These are phyloP conservation scores for Biscutella laevigata DNA, from an alignment of 441 rosid genomes.

Conservation along the genomic window DNA sequence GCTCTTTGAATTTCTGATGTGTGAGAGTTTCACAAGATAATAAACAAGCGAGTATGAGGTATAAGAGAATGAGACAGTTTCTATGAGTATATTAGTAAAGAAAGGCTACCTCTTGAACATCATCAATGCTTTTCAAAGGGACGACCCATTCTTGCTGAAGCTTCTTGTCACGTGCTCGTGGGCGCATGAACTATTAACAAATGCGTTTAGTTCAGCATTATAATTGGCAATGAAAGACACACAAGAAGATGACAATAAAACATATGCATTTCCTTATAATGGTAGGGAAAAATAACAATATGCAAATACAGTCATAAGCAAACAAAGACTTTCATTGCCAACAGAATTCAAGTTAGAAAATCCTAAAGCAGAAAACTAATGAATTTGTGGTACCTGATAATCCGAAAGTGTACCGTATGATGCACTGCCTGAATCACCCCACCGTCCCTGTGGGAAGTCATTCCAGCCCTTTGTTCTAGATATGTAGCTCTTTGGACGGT, in stretches of 20 bases:
- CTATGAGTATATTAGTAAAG: not conserved
- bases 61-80: not conserved
- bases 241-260: not conserved
- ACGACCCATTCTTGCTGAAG: constrained; percentile 79
- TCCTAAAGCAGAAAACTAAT: not conserved
- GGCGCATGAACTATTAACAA: constrained; percentile 64
- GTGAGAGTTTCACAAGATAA: constrained; percentile 3
- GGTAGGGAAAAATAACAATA: not conserved
- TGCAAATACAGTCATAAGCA: not conserved
- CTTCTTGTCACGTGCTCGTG: constrained; percentile 82
- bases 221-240: not conserved
- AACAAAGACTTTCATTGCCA: not conserved
- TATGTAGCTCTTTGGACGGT: constrained; percentile 96
- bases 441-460: constrained; percentile 77
- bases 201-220: not conserved
- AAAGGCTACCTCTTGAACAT: constrained; percentile 54
- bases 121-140: constrained; percentile 59
- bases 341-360: not conserved
- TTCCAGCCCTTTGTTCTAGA: constrained; percentile 90
- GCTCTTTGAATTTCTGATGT: constrained; percentile 67
- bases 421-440: constrained; percentile 88
- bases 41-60: not conserved
- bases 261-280: not conserved
- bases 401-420: constrained; percentile 80
- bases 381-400: constrained; percentile 66